Evolutionary conservation across 805 yeast genomes (phyloP).

Genomic region (Saccharomycopsis synnaedendra): DNA sequence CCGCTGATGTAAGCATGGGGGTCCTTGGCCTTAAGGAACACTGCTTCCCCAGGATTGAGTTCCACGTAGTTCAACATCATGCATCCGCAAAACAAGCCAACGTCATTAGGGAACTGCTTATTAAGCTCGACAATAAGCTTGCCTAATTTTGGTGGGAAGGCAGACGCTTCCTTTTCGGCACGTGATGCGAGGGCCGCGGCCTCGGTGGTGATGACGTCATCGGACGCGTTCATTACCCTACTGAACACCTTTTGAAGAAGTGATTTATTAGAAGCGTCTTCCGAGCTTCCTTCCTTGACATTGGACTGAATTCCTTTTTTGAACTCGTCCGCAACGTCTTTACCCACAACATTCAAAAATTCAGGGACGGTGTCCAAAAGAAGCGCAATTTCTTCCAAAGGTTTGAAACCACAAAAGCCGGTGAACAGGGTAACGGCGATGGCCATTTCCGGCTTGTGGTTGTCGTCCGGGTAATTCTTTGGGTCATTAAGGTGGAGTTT

Average conservation of each 20-base stretch:
- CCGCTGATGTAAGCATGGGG: constrained; percentile 98
- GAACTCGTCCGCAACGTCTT: constrained; percentile 43
- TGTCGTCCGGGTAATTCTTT: constrained; percentile 90
- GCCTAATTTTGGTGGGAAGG: constrained; percentile 47
- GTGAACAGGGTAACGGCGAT: constrained; percentile 92
- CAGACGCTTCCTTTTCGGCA: constrained; percentile 45
- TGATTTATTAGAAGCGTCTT: constrained; percentile 46
- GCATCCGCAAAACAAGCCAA: constrained; percentile 95
- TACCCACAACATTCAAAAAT: constrained; percentile 47
- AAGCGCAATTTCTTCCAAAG: constrained; percentile 62
- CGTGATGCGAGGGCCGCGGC: constrained; percentile 59
- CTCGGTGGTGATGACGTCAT: constrained; percentile 38
- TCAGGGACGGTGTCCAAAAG: constrained; percentile 70
- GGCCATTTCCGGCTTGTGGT: constrained; percentile 99
- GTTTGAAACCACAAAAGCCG: constrained; percentile 97
- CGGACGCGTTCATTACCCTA: constrained; percentile 75
- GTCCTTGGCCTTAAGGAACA: constrained; percentile 92
- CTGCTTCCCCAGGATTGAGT: constrained; percentile 84
- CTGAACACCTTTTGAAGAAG: constrained; percentile 69
- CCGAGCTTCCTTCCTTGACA: constrained; percentile 35
- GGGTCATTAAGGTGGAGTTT: constrained; percentile 77
- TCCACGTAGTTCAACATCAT: constrained; percentile 80
- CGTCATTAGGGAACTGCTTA: constrained; percentile 84
- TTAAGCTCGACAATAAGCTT: constrained; percentile 67
- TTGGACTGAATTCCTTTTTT: constrained; percentile 30